These are phyloP conservation scores for Cladosporium austrohemisphaericum DNA, from an alignment of 2,329 filamentous ascomycete genomes.

Conservation along the genomic window DNA sequence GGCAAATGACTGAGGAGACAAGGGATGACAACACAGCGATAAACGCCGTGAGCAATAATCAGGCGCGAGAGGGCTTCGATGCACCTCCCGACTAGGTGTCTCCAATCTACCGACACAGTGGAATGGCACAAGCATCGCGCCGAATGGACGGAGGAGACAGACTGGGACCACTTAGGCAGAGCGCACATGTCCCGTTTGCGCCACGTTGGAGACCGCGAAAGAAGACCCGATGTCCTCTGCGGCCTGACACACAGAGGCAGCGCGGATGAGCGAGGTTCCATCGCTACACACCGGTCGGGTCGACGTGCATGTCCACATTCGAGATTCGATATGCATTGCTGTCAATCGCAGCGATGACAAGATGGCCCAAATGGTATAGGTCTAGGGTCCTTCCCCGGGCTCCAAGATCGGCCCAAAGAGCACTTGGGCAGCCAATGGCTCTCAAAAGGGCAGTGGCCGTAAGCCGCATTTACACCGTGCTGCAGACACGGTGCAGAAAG, in stretches of 20 bases:
- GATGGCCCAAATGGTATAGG: neutral
- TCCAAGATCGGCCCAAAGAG: neutral
- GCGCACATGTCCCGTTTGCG: neutral
- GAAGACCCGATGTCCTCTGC: slow-evolving; percentile 2
- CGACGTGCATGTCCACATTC: slow-evolving; percentile 6
- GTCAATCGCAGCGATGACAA: neutral
- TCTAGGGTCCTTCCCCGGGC: neutral
- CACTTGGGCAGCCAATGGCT: slow-evolving; percentile 5
- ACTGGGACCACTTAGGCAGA: neutral
- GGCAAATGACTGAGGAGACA: neutral
- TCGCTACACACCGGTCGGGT: slow-evolving; percentile 4
- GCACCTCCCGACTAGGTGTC: neutral
- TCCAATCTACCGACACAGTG: slow-evolving; percentile 9
- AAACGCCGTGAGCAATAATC: too few relatives aligned
- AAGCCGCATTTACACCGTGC: neutral
- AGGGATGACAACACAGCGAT: slow-evolving; percentile 4
- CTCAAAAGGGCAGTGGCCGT: neutral
- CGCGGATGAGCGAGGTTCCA: neutral
- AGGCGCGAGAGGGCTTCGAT: neutral
- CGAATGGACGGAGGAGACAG: slow-evolving; percentile 1
- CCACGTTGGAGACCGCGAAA: slow-evolving; percentile 9
- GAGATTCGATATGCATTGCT: slow-evolving; percentile 3
- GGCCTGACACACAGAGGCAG: neutral
- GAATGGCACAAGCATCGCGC: slow-evolving; percentile 9
- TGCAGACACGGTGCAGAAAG: slow-evolving; percentile 4